A percentile compares a stretch with the other conserved stretches of the same genome.
Evolutionary conservation across 139 green algal genomes (phyloP).

Genomic region (Ettlia oleoabundans): DNA sequence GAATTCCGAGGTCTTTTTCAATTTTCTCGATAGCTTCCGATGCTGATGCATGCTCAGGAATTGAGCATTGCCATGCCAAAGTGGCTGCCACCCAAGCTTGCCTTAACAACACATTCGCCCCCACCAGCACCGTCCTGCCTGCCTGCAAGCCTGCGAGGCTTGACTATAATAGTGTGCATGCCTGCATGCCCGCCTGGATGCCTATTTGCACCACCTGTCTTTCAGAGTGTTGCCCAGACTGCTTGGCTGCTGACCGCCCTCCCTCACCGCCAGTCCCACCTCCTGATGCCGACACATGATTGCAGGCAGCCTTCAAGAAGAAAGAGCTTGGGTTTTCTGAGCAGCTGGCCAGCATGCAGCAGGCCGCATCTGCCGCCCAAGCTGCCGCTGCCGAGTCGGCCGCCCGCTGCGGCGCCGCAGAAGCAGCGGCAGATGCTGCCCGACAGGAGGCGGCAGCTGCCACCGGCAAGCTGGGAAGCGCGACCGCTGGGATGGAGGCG

Average conservation of each 20-base stretch:
- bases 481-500: neutral
- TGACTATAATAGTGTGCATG: neutral
- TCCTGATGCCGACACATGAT: neutral
- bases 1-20: too few relatives aligned
- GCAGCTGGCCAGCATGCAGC: slow-evolving; percentile 28
- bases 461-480: neutral
- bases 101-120: too few relatives aligned
- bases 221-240: too few relatives aligned
- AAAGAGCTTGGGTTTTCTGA: slow-evolving; percentile 32
- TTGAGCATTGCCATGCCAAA: too few relatives aligned
- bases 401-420: slow-evolving; percentile 13
- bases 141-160: neutral
- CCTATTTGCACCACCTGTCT: neutral
- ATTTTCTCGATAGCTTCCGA: too few relatives aligned
- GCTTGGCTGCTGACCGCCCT: neutral
- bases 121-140: too few relatives aligned
- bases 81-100: too few relatives aligned
- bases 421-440: slow-evolving; percentile 18
- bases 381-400: slow-evolving; percentile 1
- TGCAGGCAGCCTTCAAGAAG: slow-evolving; percentile 43
- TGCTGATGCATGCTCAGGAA: too few relatives aligned
- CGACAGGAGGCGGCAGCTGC: slow-evolving; percentile 3
- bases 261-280: neutral
- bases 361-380: slow-evolving; percentile 6
- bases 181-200: neutral